phyloP scores from a whole-genome alignment of 139 green algal species.

The Mychonastes homosphaera region DNA sequence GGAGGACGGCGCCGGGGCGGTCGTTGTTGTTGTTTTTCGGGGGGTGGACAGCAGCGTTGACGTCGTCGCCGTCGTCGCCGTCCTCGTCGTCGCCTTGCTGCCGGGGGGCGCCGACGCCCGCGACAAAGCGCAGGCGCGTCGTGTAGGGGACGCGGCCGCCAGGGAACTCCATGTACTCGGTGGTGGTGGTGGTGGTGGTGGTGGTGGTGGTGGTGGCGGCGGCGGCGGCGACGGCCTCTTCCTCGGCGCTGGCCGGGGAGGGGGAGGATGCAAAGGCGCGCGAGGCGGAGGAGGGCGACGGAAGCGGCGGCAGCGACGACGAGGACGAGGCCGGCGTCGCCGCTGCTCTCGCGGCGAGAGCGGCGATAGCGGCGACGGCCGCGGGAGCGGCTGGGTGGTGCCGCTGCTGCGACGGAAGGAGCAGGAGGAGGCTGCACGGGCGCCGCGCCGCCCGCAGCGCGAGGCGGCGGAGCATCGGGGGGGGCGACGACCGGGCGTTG shows the following conservation, averaged over 20 bases:
- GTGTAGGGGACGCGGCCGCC: slow-evolving; percentile 50
- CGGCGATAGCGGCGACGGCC: not conserved
- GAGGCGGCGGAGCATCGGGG: too few relatives aligned
- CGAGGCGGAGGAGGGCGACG: slow-evolving; percentile 34
- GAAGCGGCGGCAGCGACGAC: slow-evolving; percentile 16
- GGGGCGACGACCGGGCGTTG: too few relatives aligned
- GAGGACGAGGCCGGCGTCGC: slow-evolving; percentile 9
- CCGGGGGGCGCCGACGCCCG: slow-evolving; percentile 13
- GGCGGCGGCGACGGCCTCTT: too few relatives aligned
- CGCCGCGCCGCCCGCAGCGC: too few relatives aligned
- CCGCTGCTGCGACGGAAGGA: too few relatives aligned
- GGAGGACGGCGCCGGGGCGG: not conserved
- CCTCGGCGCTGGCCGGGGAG: too few relatives aligned
- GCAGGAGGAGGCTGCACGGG: too few relatives aligned
- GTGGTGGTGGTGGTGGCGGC: not conserved
- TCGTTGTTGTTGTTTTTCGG: not conserved
- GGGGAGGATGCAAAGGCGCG: not conserved
- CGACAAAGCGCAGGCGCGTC: slow-evolving; percentile 21
- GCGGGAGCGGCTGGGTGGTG: not conserved
- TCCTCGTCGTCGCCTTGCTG: not conserved
- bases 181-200: not conserved
- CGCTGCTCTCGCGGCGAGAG: not conserved
- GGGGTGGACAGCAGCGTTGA: not conserved
- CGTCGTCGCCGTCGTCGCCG: too few relatives aligned
- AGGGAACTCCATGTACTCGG: slow-evolving; percentile 38